Conservation (phyloP, 31 red algal species). For the Bonnemaisonia californica region DNA sequence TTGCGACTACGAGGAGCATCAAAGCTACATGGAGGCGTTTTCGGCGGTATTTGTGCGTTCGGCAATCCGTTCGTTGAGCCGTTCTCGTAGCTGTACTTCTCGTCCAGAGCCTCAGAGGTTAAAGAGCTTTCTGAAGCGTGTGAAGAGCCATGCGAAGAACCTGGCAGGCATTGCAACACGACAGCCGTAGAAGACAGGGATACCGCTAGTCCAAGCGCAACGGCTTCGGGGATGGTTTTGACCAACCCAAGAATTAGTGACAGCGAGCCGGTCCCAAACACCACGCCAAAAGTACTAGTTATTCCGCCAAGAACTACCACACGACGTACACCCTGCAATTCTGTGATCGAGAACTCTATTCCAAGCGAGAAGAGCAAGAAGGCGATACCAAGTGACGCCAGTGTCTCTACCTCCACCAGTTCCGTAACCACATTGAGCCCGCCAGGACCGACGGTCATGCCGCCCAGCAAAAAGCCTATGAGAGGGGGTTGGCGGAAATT, state of each 20-base stretch:
- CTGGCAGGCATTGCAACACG: slow-evolving; percentile 79
- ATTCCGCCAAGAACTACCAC: slow-evolving; percentile 82
- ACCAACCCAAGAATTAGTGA: slow-evolving; percentile 61
- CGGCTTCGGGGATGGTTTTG: slow-evolving; percentile 75
- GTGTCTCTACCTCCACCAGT: slow-evolving; percentile 87
- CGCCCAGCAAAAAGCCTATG: slow-evolving; percentile 84
- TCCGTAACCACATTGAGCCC: slow-evolving; percentile 74
- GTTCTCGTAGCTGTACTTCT: slow-evolving; percentile 38
- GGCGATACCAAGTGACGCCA: slow-evolving; percentile 84
- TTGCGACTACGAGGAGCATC: slow-evolving; percentile 62
- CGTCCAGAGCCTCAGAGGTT: slow-evolving; percentile 21
- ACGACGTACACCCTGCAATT: slow-evolving; percentile 69
- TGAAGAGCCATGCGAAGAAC: slow-evolving; percentile 21
- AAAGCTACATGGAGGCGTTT: slow-evolving; percentile 49
- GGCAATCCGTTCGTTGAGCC: slow-evolving; percentile 16
- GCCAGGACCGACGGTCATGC: slow-evolving; percentile 86
- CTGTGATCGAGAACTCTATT: slow-evolving; percentile 86
- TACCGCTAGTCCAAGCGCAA: slow-evolving; percentile 80
- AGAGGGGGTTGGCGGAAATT: slow-evolving; percentile 77
- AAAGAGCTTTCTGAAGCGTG: slow-evolving; percentile 17
- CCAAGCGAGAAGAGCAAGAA: slow-evolving; percentile 86
- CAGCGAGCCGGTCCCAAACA: slow-evolving; percentile 53
- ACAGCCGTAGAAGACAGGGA: slow-evolving; percentile 87
- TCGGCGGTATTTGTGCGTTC: slow-evolving; percentile 1
- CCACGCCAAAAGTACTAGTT: slow-evolving; percentile 63